A percentile compares a stretch with the other conserved stretches of the same genome.
Evolutionary conservation across 805 yeast species (phyloP).

Genomic region (Saccharomycopsis schoenii): DNA sequence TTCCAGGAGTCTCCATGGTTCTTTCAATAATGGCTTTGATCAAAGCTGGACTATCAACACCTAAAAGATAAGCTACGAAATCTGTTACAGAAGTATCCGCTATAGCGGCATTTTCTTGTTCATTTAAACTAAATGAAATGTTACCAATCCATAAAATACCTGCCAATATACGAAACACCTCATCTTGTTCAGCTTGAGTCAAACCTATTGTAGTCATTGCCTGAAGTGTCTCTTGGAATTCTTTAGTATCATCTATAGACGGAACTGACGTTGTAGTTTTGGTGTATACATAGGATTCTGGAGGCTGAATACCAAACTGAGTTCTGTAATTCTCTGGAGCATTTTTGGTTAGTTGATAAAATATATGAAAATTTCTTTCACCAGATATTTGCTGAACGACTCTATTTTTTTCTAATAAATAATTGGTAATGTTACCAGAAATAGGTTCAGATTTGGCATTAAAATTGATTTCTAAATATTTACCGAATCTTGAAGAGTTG

Average conservation of each 20-base stretch:
- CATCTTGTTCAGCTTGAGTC: conserved; percentile 74
- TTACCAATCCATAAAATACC: conserved; percentile 93
- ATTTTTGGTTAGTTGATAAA: conserved; percentile 89
- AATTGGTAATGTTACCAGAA: conserved; percentile 93
- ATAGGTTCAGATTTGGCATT: conserved; percentile 77
- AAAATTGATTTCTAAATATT: conserved; percentile 85
- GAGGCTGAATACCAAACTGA: conserved; percentile 80
- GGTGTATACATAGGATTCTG: conserved; percentile 87
- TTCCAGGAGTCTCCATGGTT: conserved; percentile 79
- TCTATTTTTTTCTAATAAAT: conserved; percentile 86
- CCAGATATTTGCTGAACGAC: conserved; percentile 90
- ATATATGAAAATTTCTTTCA: conserved; percentile 95
- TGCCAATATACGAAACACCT: conserved; percentile 76
- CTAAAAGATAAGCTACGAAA: conserved; percentile 84
- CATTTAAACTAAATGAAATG: conserved; percentile 74
- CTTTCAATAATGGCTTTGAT: conserved; percentile 65
- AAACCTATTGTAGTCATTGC: conserved; percentile 90
- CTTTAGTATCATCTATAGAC: conserved; percentile 74
- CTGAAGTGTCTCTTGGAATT: conserved; percentile 66
- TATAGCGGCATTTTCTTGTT: conserved; percentile 73
- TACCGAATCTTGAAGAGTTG: conserved; percentile 87
- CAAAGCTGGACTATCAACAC: conserved; percentile 61
- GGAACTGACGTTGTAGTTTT: conserved; percentile 78
- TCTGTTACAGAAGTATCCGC: conserved; percentile 86
- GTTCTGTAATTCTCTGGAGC: conserved; percentile 81